Base-by-base conservation (phyloP, 2,329 filamentous ascomycete genomes). In the Claviceps arundinis region DNA sequence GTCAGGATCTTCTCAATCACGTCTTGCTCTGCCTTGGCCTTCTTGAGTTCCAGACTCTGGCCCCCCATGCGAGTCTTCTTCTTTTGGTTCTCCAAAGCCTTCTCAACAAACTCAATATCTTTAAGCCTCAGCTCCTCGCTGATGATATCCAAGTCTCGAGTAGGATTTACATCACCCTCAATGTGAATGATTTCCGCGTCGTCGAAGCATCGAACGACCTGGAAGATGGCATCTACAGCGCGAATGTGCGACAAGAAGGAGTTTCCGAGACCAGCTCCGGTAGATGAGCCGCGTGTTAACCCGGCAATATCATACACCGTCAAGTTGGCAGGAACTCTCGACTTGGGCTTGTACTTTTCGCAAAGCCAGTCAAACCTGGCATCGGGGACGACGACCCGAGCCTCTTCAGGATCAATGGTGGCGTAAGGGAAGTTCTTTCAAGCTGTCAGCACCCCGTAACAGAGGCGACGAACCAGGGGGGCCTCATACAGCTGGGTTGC, bases 151-250 rank as follows among this genome's bases (percentile, higher is more conserved):
- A 98, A 72, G 76, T 98, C 93, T 66, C 93, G 85, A 55, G 87
- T 81, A 37, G 93, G 94, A 73, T 98, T 87, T 62, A 98, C 94
- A 64, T 98, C 93, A 68, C 93, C 94, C 77, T 98, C 94, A 59
- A 98, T 90, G 79, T 98, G 93, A 63, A 96, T 97, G 64, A 98
- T 98, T 73, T 98, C 93, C 55, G 91, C 93, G 76, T 98, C 93
- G 67, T 98, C 94, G 73, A 98, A 96, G 74, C 87, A 95, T 63
- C 90, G 84, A 40, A 96, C 90, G 45, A 96, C 90, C 71, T 95
- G 88, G 78, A 95, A 96, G 72, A 96, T 95, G 70, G 90, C 90
- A 76, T 96, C 90, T 70, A 96, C 90, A 51, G 93, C 93, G 68
- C 94, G 89, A 62, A 98, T 98, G 71, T 98, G 93, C 40, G 93